Evolutionary conservation across 208 protist species (phyloP).

Genomic region (Leishmania tarentolae): DNA sequence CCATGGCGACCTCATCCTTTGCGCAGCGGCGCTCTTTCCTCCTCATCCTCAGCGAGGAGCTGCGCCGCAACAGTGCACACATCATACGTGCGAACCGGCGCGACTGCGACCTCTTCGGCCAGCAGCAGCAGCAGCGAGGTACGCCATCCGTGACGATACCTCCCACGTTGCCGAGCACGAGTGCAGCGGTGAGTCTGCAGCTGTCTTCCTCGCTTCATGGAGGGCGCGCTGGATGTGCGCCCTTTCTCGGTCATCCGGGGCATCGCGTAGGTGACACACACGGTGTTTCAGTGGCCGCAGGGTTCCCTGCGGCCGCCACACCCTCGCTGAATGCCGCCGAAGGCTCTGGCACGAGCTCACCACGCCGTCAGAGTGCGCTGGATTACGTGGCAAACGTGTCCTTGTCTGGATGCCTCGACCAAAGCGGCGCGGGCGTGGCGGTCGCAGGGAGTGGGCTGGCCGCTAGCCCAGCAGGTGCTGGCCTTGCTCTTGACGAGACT

Average conservation of each 20-base stretch:
- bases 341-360: not conserved
- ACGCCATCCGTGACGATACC: slow-evolving; percentile 30
- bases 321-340: not conserved
- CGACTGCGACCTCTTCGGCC: slow-evolving; percentile 48
- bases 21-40: slow-evolving; percentile 53
- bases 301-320: not conserved
- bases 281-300: not conserved
- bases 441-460: not conserved
- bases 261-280: slow-evolving; percentile 6
- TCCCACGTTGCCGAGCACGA: slow-evolving; percentile 21
- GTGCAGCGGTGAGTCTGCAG: not conserved
- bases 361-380: slow-evolving; percentile 17
- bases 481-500: not conserved
- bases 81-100: slow-evolving; percentile 50
- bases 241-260: not conserved
- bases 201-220: not conserved
- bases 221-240: not conserved
- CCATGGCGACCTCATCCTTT: slow-evolving; percentile 39
- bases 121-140: slow-evolving; percentile 41
- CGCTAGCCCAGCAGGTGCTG: not conserved
- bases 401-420: not conserved
- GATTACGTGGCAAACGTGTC: slow-evolving; percentile 8
- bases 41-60: slow-evolving; percentile 37
- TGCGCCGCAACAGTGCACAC: slow-evolving; percentile 29
- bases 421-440: not conserved